Percentiles rank a stretch among this genome's conserved stretches.
Evolutionary conservation across 1,284 basidiomycete species (phyloP).

Genomic region (Boletus hoseneyae): DNA sequence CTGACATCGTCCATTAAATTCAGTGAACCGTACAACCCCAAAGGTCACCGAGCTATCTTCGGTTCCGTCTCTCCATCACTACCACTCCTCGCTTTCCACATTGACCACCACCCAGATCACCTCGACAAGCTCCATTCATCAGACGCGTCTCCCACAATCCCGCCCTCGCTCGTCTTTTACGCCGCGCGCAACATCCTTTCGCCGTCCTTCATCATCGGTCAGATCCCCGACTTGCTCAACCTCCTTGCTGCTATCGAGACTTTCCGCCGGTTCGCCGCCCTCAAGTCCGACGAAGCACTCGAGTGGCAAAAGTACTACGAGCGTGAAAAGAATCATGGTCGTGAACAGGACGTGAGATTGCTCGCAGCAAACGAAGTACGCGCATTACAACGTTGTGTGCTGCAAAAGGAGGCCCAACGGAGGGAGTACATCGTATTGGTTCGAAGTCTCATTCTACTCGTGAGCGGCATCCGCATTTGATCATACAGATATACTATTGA

Average conservation of each 20-base stretch:
- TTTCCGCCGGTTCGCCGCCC: constrained; percentile 34
- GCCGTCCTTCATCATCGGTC: constrained; percentile 33
- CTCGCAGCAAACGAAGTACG: constrained; percentile 19
- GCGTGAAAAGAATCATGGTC: constrained; percentile 3
- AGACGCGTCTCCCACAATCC: constrained; percentile 8
- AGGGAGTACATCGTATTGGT: constrained; percentile 37
- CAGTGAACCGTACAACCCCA: constrained; percentile 9
- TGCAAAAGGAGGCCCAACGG: constrained; percentile 23
- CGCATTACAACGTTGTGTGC: constrained; percentile 11
- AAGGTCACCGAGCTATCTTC: constrained; percentile 20
- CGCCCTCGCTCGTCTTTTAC: constrained; percentile 37
- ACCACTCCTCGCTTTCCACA: background rate
- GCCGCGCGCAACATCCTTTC: constrained; percentile 38
- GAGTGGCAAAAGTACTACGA: constrained; percentile 35
- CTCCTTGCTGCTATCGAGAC: constrained; percentile 41
- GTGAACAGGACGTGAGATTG: constrained; percentile 9
- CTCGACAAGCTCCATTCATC: constrained; percentile 3
- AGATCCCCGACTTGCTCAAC: constrained; percentile 41
- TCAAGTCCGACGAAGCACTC: constrained; percentile 32
- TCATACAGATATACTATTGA: background rate
- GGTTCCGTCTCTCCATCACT: constrained; percentile 12
- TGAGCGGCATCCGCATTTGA: constrained; percentile 3
- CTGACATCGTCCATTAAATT: constrained; percentile 19
- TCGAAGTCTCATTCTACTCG: constrained; percentile 23
- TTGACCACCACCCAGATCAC: constrained; percentile 14